phyloP scores from a whole-genome alignment of 345 rosid genomes.

The Moricandia arvensis region DNA sequence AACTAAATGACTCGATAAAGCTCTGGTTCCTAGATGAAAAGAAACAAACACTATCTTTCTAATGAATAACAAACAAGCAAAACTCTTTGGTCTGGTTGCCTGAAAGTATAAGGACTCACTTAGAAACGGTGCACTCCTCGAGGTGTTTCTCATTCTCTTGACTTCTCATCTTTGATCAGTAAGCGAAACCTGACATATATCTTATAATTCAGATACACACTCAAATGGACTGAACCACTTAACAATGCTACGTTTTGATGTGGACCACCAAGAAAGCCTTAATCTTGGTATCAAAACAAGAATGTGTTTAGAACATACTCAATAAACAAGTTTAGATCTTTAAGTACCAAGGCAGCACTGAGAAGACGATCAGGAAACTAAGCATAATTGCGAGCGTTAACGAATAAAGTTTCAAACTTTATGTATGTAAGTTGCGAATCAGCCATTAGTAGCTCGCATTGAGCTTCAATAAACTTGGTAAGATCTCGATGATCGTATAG shows the following conservation, averaged over 20 bases:
- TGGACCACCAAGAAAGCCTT: neutral
- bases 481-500: too few species aligned
- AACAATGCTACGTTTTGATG: neutral
- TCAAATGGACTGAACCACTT: neutral
- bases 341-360: neutral
- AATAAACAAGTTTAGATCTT: too few species aligned
- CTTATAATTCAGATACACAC: neutral
- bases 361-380: neutral
- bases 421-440: neutral
- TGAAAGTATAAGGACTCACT: slow-evolving; percentile 45
- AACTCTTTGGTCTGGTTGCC: too few species aligned
- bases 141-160: slow-evolving; percentile 61
- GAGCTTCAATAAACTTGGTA: too few species aligned
- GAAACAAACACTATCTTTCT: neutral
- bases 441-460: neutral
- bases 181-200: neutral
- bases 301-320: too few species aligned
- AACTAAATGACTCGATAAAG: neutral
- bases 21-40: neutral
- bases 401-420: neutral
- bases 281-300: neutral
- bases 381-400: neutral
- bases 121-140: slow-evolving; percentile 72
- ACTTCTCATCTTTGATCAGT: slow-evolving; percentile 39
- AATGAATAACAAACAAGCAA: neutral